These are phyloP conservation scores for Collybia sordida DNA, from an alignment of 768 basidiomycete species.

Conservation along the genomic window DNA sequence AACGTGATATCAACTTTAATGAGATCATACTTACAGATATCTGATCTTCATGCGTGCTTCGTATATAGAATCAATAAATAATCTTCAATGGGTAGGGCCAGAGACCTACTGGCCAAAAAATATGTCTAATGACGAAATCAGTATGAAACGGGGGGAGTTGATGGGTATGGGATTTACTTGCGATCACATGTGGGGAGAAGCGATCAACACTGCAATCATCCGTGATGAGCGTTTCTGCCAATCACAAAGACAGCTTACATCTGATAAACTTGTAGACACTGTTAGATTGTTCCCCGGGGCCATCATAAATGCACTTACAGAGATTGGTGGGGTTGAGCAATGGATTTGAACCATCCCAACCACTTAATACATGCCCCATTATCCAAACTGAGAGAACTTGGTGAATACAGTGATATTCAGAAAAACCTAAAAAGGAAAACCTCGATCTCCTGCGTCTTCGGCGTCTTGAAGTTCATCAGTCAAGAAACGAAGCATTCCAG, in stretches of 20 bases:
- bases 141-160: background rate
- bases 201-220: constrained; percentile 57
- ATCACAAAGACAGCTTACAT: constrained; percentile 29
- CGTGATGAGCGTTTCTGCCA: background rate
- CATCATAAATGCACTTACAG: constrained; percentile 41
- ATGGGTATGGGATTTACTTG: constrained; percentile 44
- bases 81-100: background rate
- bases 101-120: constrained; percentile 64
- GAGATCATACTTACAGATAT: constrained; percentile 43
- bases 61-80: background rate
- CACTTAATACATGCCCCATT: constrained; percentile 55
- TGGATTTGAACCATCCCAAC: constrained; percentile 74
- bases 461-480: constrained; percentile 79
- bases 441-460: constrained; percentile 73
- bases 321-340: constrained; percentile 66
- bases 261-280: constrained; percentile 30
- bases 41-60: constrained; percentile 67
- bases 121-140: constrained; percentile 43
- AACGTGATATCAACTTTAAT: background rate
- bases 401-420: background rate
- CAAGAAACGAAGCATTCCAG: constrained; percentile 75
- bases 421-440: constrained; percentile 23
- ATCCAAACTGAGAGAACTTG: constrained; percentile 39
- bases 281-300: background rate
- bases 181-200: constrained; percentile 77